phyloP scores from a whole-genome alignment of 2,329 filamentous ascomycete species.

The Acrodontium crateriforme region DNA sequence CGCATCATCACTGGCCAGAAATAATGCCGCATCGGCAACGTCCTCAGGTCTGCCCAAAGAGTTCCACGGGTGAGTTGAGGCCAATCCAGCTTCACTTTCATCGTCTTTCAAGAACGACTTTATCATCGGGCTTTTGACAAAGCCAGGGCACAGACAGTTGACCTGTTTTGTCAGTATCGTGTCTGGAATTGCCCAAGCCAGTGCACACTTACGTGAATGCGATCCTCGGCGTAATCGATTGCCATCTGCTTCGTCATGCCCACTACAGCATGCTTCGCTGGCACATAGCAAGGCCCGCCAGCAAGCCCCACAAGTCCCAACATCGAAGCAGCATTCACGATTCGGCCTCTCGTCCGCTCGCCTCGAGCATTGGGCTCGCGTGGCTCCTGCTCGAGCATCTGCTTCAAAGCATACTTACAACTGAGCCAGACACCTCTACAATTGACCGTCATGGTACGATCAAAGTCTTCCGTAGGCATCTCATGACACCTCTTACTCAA shows the following conservation, averaged over 20 bases:
- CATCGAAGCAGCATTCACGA: conserved; percentile 36
- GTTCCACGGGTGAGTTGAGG: conserved; percentile 11
- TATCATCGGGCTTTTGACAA: conserved; percentile 11
- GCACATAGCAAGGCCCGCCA: conserved; percentile 2
- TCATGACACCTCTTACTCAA: conserved; percentile 7
- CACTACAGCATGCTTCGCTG: conserved; percentile 15
- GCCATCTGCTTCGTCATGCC: conserved; percentile 17
- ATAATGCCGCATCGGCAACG: conserved; percentile 13
- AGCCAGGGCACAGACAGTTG: conserved; percentile 8
- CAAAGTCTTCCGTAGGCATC: conserved; percentile 11
- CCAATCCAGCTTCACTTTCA: conserved; percentile 2
- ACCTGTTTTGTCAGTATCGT: too few species aligned
- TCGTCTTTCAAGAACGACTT: conserved; percentile 1
- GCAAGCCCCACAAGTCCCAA: conserved; percentile 20
- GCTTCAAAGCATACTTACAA: conserved; percentile 26
- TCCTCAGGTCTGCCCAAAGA: conserved; percentile 12
- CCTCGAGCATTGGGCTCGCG: conserved; percentile 19
- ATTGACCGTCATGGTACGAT: conserved; percentile 20
- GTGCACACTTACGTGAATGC: conserved; percentile 13
- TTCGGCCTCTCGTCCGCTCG: conserved; percentile 32
- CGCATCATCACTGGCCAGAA: conserved; percentile 15
- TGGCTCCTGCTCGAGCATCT: conserved; percentile 29
- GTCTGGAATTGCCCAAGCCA: too few species aligned
- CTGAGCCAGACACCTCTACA: conserved; percentile 28
- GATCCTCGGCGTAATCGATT: conserved; percentile 14